A percentile compares a stretch with the other conserved stretches of the same genome.
Conservation (phyloP, 371 early-diverging fungal species). For the Mortierella sp. region DNA sequence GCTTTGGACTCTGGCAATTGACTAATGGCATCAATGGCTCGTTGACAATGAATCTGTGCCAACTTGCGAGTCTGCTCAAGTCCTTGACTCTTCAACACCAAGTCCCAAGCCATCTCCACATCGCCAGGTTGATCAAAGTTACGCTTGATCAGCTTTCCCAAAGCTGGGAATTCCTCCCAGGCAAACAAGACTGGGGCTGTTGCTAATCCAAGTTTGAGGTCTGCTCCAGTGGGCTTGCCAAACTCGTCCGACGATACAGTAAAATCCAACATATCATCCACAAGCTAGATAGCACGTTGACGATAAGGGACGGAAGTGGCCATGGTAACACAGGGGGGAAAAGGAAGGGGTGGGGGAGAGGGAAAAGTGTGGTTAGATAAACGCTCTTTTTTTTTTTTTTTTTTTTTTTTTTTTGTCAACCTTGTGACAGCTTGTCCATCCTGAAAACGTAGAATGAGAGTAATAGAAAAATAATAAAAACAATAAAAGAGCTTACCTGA, state of each 20-base stretch:
- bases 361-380: background rate
- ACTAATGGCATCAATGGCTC: constrained; percentile 66
- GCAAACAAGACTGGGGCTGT: constrained; percentile 96
- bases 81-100: constrained; percentile 78
- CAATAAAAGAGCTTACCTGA: constrained; percentile 70
- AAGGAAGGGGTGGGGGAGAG: background rate
- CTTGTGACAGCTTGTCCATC: no score
- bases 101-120: constrained; percentile 69
- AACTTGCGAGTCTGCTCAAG: constrained; percentile 69
- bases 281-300: constrained; percentile 61
- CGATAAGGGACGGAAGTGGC: background rate
- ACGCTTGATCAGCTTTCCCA: constrained; percentile 87
- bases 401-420: no score
- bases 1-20: constrained; percentile 76
- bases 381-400: background rate
- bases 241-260: constrained; percentile 79
- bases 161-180: constrained; percentile 87
- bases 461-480: background rate
- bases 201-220: constrained; percentile 86
- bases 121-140: constrained; percentile 80
- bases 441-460: constrained; percentile 12
- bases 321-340: background rate
- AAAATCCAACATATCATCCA: constrained; percentile 95
- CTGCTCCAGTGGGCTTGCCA: constrained; percentile 93
- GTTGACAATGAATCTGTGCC: constrained; percentile 67